These are phyloP conservation scores for Ramularia collo-cygni DNA, from an alignment of 2,329 filamentous ascomycete genomes.

Conservation along the genomic window DNA sequence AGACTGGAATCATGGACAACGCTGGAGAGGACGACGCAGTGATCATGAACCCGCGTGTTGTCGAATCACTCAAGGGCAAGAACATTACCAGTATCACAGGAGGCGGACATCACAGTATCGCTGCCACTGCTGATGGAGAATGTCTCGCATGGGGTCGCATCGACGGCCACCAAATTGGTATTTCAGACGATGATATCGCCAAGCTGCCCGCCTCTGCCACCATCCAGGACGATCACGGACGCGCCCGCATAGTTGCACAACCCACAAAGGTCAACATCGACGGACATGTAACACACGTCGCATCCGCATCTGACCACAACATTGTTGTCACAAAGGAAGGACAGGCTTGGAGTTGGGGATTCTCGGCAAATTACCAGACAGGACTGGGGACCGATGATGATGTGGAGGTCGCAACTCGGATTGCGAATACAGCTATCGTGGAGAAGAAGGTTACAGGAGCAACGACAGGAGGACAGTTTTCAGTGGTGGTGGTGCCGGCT, in stretches of 20 bases:
- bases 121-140: slow-evolving; percentile 40
- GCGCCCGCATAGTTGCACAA: slow-evolving; percentile 63
- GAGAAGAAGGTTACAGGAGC: slow-evolving; percentile 68
- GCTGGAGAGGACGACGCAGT: slow-evolving; percentile 64
- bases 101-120: slow-evolving; percentile 67
- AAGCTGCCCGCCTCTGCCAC: slow-evolving; percentile 52
- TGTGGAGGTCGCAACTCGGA: slow-evolving; percentile 65
- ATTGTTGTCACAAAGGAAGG: slow-evolving; percentile 64
- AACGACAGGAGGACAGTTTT: slow-evolving; percentile 85
- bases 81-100: slow-evolving; percentile 64
- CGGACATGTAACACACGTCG: slow-evolving; percentile 34
- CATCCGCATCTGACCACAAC: slow-evolving; percentile 63
- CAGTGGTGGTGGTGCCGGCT: slow-evolving; percentile 38
- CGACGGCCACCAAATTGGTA: slow-evolving; percentile 50
- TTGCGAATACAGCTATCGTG: slow-evolving; percentile 77
- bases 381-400: slow-evolving; percentile 74
- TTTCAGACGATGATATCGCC: slow-evolving; percentile 41
- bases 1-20: slow-evolving; percentile 61
- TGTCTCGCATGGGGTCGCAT: slow-evolving; percentile 55
- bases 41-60: slow-evolving; percentile 62
- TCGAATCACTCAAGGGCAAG: slow-evolving; percentile 57
- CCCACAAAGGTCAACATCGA: slow-evolving; percentile 54
- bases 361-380: slow-evolving; percentile 73
- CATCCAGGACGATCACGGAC: slow-evolving; percentile 53
- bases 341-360: slow-evolving; percentile 71